These are phyloP conservation scores for Brasilioporus rufonigricans DNA, from an alignment of 768 basidiomycete genomes.

Conservation along the genomic window DNA sequence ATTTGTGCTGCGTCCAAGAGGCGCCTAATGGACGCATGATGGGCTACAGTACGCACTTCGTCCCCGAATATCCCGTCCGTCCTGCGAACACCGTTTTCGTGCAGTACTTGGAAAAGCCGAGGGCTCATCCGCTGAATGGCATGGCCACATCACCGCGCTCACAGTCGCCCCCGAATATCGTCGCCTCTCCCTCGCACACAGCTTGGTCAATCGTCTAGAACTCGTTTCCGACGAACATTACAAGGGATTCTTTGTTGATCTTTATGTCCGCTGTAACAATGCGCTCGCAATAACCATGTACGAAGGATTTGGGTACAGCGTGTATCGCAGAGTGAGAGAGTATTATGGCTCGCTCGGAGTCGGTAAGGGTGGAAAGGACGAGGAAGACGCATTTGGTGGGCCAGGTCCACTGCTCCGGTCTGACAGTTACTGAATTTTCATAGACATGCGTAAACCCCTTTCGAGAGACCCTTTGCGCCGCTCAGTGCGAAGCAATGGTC, in stretches of 20 bases:
- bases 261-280: constrained; percentile 92
- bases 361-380: constrained; percentile 75
- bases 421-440: not conserved
- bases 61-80: constrained; percentile 5
- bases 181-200: constrained; percentile 79
- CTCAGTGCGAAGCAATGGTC: constrained; percentile 68
- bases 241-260: constrained; percentile 88
- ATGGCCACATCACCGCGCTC: constrained; percentile 93
- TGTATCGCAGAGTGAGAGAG: constrained; percentile 85
- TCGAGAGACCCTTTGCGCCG: constrained; percentile 58
- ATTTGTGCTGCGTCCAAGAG: constrained; percentile 82
- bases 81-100: not conserved
- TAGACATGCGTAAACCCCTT: constrained; percentile 74
- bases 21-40: constrained; percentile 81
- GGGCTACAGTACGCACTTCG: constrained; percentile 76
- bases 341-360: constrained; percentile 81
- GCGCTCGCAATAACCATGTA: constrained; percentile 86
- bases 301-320: constrained; percentile 89
- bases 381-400: constrained; percentile 91
- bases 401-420: not conserved
- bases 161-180: constrained; percentile 95
- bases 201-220: constrained; percentile 87
- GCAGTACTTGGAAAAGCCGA: constrained; percentile 94
- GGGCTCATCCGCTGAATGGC: constrained; percentile 72
- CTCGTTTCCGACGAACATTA: constrained; percentile 78